Conservation (phyloP, 2,329 filamentous ascomycete species). For the Ophiostoma perfectum region DNA sequence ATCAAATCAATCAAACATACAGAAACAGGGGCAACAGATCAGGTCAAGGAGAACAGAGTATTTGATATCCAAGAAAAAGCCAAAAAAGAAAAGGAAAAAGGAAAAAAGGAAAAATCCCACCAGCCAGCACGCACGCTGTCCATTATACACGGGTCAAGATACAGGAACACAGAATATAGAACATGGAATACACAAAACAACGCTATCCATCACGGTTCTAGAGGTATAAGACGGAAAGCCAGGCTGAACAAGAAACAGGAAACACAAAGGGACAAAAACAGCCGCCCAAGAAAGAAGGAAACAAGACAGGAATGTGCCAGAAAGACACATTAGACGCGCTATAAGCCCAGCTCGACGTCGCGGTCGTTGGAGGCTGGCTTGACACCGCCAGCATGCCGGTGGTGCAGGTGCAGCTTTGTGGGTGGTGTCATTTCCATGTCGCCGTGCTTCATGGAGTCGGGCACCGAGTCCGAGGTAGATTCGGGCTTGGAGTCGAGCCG, state of each 20-base stretch:
- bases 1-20: not conserved
- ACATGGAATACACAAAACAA: not conserved
- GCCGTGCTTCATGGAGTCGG: conserved; percentile 1
- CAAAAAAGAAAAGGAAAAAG: not conserved
- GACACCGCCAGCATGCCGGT: not conserved
- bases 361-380: not conserved
- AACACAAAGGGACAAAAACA: not conserved
- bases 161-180: not conserved
- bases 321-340: not conserved
- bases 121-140: conserved; percentile 1
- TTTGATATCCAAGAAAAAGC: not conserved
- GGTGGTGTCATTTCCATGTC: not conserved
- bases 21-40: not conserved
- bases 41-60: conserved; percentile 1
- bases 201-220: conserved; percentile 3
- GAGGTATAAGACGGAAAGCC: conserved; percentile 11
- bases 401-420: not conserved
- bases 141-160: not conserved
- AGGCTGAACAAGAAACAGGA: not conserved
- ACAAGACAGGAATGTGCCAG: not conserved
- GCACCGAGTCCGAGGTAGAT: not conserved
- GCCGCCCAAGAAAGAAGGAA: not conserved
- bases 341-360: conserved; percentile 14
- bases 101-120: not conserved
- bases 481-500: conserved; percentile 6